These are phyloP conservation scores for Hyphodiscus hymeniophilus DNA, from an alignment of 495 filamentous ascomycete species.

Conservation along the genomic window DNA sequence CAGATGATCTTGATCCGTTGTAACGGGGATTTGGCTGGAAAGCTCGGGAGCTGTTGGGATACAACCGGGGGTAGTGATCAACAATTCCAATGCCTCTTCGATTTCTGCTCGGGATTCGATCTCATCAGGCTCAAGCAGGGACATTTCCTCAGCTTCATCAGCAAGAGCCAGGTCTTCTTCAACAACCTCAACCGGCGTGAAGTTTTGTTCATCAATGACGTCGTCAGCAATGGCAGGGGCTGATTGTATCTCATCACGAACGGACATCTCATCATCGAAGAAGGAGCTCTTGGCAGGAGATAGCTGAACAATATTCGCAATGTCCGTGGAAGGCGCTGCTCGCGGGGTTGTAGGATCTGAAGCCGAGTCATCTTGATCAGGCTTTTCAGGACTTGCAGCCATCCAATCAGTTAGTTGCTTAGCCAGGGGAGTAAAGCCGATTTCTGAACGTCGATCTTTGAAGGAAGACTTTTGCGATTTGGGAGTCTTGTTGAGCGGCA, in stretches of 20 bases:
- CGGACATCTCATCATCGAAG: constrained; percentile 51
- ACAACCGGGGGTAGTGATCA: no score
- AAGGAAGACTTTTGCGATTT: constrained; percentile 5
- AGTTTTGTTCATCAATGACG: constrained; percentile 18
- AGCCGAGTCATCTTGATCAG: not conserved
- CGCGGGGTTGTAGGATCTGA: not conserved
- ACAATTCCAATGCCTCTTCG: no score
- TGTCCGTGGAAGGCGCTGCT: constrained; percentile 12
- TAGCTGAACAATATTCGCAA: not conserved
- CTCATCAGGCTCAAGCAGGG: constrained; percentile 33
- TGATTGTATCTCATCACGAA: constrained; percentile 29
- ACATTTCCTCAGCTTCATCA: constrained; percentile 44
- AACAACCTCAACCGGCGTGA: constrained; percentile 22
- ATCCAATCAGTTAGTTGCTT: constrained; percentile 53
- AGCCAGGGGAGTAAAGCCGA: constrained; percentile 56
- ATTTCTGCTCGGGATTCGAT: constrained; percentile 15
- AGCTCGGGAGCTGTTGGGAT: no score
- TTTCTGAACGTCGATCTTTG: constrained; percentile 3
- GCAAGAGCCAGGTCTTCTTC: constrained; percentile 39
- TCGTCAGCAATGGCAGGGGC: constrained; percentile 21
- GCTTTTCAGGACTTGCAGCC: constrained; percentile 36
- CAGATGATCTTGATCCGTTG: no score
- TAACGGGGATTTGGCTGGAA: no score
- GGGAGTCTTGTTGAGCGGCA: constrained; percentile 16
- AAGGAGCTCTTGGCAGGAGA: constrained; percentile 35